A percentile compares a stretch with the other conserved stretches of the same genome.
Evolutionary conservation across 2,329 filamentous ascomycete genomes (phyloP).

Genomic region (Boeremia exigua): DNA sequence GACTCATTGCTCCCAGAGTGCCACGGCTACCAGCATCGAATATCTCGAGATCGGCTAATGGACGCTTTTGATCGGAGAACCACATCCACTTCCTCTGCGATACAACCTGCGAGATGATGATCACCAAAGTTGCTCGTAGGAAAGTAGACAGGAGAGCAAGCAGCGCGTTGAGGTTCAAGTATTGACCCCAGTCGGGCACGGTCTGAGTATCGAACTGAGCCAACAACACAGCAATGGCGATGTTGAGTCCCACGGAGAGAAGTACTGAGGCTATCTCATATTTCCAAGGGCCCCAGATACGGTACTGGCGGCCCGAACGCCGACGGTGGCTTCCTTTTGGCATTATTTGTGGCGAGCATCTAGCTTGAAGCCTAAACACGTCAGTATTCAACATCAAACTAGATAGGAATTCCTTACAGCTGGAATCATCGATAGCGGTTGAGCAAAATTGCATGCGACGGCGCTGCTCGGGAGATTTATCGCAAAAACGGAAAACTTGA

Average conservation of each 20-base stretch:
- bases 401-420: no score
- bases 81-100: background rate
- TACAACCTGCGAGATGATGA: conserved; percentile 1
- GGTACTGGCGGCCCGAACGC: no score
- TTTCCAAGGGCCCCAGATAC: no score
- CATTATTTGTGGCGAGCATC: no score
- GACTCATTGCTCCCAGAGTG: background rate
- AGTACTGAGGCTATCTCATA: background rate
- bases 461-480: no score
- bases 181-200: conserved; percentile 2
- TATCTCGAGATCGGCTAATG: background rate
- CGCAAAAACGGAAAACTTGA: no score
- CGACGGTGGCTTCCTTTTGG: no score
- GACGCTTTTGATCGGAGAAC: background rate
- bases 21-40: conserved; percentile 7
- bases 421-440: no score
- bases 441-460: no score
- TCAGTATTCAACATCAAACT: no score
- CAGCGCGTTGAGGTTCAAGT: conserved; percentile 1
- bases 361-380: no score
- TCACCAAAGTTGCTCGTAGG: background rate
- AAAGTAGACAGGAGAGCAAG: background rate
- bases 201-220: background rate
- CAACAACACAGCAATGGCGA: background rate
- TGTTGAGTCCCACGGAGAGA: background rate